phyloP scores from a whole-genome alignment of 805 yeast species.

The Spathaspora arborariae region DNA sequence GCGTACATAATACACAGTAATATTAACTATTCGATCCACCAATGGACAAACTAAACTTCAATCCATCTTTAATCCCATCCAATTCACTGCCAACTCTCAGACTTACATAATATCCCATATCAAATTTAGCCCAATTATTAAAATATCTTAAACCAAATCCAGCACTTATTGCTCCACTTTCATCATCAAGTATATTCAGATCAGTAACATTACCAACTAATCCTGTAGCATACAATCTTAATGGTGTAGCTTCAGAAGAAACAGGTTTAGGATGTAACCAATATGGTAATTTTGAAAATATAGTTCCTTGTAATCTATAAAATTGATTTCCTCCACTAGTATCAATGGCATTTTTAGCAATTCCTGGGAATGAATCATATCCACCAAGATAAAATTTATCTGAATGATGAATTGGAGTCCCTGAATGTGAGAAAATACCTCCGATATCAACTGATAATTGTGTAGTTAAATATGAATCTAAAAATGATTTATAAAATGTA shows the following conservation, averaged over 20 bases:
- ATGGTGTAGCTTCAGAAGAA: constrained; percentile 25
- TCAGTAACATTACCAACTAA: constrained; percentile 58
- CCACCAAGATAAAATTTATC: constrained; percentile 89
- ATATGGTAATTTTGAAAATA: constrained; percentile 58
- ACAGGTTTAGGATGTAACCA: constrained; percentile 17
- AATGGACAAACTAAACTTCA: constrained; percentile 33
- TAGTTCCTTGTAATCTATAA: constrained; percentile 52
- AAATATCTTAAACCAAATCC: constrained; percentile 39
- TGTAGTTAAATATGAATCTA: constrained; percentile 45
- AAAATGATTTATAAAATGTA: constrained; percentile 38
- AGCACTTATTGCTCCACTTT: constrained; percentile 19
- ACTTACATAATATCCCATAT: constrained; percentile 36
- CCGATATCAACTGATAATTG: constrained; percentile 54
- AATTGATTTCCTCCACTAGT: constrained; percentile 70
- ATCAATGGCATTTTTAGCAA: constrained; percentile 63
- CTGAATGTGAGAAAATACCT: constrained; percentile 37
- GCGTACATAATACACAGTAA: too few relatives aligned
- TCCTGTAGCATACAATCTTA: constrained; percentile 55
- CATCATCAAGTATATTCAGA: constrained; percentile 21
- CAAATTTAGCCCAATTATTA: constrained; percentile 38
- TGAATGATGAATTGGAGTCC: constrained; percentile 49
- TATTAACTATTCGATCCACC: constrained; percentile 31
- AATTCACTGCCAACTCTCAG: constrained; percentile 17
- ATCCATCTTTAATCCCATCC: constrained; percentile 16
- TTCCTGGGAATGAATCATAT: constrained; percentile 66